Percentiles rank a stretch among this genome's conserved stretches.
phyloP scores from a whole-genome alignment of 768 basidiomycete species.

The Leccinum ochraceum region DNA sequence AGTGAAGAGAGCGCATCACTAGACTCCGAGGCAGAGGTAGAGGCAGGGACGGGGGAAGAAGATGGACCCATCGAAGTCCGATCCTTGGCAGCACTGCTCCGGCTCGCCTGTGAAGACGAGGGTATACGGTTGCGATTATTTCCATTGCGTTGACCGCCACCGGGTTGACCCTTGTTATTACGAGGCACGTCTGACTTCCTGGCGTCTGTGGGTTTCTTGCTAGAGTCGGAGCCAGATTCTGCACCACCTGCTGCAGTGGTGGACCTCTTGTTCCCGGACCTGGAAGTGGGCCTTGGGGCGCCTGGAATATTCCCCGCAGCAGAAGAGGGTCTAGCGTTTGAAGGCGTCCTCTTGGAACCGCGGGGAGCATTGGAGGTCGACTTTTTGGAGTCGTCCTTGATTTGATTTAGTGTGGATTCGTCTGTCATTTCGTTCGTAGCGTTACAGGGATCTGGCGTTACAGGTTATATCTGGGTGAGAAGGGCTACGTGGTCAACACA shows the following conservation, averaged over 20 bases:
- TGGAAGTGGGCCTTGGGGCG: constrained; percentile 60
- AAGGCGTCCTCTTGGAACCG: constrained; percentile 57
- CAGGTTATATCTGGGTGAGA: constrained; percentile 42
- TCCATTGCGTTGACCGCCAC: constrained; percentile 45
- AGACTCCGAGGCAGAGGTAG: constrained; percentile 56
- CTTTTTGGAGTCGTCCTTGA: constrained; percentile 73
- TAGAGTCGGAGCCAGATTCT: constrained; percentile 77
- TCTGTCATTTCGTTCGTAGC: constrained; percentile 90
- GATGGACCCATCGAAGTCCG: constrained; percentile 40
- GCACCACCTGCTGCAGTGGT: constrained; percentile 39
- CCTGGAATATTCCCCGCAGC: constrained; percentile 43
- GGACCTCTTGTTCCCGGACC: constrained; percentile 64
- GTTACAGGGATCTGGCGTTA: constrained; percentile 39
- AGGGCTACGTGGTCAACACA: constrained; percentile 20
- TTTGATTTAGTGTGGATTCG: constrained; percentile 53
- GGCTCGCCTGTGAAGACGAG: constrained; percentile 58
- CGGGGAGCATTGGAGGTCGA: constrained; percentile 49
- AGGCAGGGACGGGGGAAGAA: constrained; percentile 48
- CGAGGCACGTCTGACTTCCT: constrained; percentile 53
- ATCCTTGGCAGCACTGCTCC: constrained; percentile 52
- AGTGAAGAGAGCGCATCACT: constrained; percentile 85
- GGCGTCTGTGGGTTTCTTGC: constrained; percentile 56
- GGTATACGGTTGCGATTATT: constrained; percentile 58
- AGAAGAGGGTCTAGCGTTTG: constrained; percentile 44
- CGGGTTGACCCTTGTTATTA: constrained; percentile 54